Conservation (phyloP, 1,284 basidiomycete genomes). For the Quambalaria eucalypti region DNA sequence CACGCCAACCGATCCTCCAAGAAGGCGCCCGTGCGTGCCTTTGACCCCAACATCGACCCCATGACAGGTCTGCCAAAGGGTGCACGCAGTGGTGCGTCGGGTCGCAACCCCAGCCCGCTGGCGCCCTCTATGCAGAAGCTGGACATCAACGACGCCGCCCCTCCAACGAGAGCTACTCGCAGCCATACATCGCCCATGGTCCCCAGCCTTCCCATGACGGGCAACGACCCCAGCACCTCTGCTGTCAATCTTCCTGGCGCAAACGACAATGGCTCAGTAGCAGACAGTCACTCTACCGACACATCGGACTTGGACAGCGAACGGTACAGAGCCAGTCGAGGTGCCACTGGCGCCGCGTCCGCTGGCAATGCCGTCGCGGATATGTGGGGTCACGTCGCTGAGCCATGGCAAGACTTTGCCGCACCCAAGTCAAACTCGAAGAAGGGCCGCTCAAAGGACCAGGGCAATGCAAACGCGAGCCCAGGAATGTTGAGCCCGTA, state of each 20-base stretch:
- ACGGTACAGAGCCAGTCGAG: constrained; percentile 18
- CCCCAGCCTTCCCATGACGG: background rate
- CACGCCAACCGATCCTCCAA: constrained; percentile 30
- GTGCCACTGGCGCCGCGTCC: constrained; percentile 21
- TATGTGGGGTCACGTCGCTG: constrained; percentile 33
- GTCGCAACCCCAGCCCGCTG: constrained; percentile 1
- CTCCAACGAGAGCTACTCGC: too few species aligned
- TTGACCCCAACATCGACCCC: constrained; percentile 39
- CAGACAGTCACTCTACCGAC: background rate
- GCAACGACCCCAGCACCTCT: background rate
- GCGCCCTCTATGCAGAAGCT: constrained; percentile 6
- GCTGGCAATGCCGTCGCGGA: constrained; percentile 37
- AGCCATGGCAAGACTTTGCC: constrained; percentile 46
- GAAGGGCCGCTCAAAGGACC: too few species aligned
- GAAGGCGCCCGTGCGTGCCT: constrained; percentile 38
- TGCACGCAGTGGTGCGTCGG: background rate
- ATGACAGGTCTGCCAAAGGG: constrained; percentile 26
- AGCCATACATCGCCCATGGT: too few species aligned
- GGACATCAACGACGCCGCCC: background rate
- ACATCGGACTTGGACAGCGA: constrained; percentile 16
- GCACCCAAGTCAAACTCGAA: constrained; percentile 10
- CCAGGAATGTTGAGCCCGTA: constrained; percentile 16
- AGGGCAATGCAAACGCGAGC: background rate
- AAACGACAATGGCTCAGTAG: background rate
- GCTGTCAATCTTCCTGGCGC: background rate